Base-by-base conservation (phyloP, 305 asterid species). In the Fraxinus sp. region DNA sequence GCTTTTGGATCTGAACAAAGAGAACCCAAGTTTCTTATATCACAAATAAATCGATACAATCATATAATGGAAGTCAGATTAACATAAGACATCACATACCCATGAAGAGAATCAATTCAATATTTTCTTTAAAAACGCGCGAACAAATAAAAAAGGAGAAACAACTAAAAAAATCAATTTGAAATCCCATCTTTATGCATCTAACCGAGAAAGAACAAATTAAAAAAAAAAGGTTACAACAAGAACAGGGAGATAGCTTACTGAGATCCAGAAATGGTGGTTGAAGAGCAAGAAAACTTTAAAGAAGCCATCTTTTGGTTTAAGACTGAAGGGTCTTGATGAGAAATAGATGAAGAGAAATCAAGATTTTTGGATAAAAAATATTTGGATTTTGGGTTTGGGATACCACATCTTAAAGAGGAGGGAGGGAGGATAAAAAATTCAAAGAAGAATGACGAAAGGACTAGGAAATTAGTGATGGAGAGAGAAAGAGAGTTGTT, bases 201-300 rank as follows among this genome's bases (percentile, higher is more conserved):
- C 16, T 13, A 75, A 71, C 73, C 46, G 59, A 52, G 52, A n/a
- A 52, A 82, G 26, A 16, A 49, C 36, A 36, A 33, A 83, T 33
- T 55, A 7, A 68, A 22, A 9, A 39, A 22, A 32, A 71, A 4
- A 74, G 55, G 49, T 32, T 1, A 76, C 35, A 78, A 26, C 44
- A 4, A 72, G 2, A 74, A 6, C 7, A 57, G 28, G 32, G 11
- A 84, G 24, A 62, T 30, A 66, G 84, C 92, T 90, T 49, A 93
- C 97, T 90, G 88, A 13, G 94, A 78, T 79, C 93, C 91, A 83
- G 90, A 81, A 73, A 89, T 86, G 80, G 94, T 64, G 33, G 90
- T 87, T 78, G 96, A 90, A 10, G 95, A 87, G 90, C 91, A 90
- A 80, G 95, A 92, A 81, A 94, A 74, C 84, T 88, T 88, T 72